phyloP scores from a whole-genome alignment of 1,284 basidiomycete genomes.

The Microbotryum intermedium region DNA sequence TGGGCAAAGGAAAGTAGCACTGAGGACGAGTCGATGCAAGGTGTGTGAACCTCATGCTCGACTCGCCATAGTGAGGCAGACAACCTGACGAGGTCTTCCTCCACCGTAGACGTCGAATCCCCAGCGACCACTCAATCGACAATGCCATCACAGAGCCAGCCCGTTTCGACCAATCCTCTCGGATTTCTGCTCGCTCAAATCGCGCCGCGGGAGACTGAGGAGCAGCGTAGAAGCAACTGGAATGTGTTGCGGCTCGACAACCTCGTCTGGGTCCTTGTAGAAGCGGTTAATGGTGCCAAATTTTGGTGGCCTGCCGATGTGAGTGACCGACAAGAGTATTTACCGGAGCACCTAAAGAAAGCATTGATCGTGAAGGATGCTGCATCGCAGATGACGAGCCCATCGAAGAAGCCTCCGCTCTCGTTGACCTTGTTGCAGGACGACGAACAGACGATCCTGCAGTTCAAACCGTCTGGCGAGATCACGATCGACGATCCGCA shows the following conservation, averaged over 20 bases:
- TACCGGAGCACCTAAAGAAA: too few species aligned
- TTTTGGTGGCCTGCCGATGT: conserved; percentile 24
- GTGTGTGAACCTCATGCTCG: too few species aligned
- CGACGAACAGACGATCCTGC: neutral
- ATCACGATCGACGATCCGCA: conserved; percentile 1
- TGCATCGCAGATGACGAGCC: conserved; percentile 1
- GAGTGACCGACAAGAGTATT: neutral
- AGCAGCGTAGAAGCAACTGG: conserved; percentile 12
- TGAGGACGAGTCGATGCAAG: too few species aligned
- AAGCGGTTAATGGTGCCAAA: neutral
- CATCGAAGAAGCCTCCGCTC: conserved; percentile 6
- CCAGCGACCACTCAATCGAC: too few species aligned
- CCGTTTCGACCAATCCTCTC: neutral
- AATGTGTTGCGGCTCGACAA: neutral
- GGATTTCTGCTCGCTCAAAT: conserved; percentile 3
- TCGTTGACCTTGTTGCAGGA: conserved; percentile 12
- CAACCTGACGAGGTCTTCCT: too few species aligned
- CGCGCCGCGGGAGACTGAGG: neutral
- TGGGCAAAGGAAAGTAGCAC: too few species aligned
- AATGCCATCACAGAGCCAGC: too few species aligned
- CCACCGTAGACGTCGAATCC: too few species aligned
- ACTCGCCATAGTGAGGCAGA: too few species aligned
- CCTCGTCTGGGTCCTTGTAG: conserved; percentile 13
- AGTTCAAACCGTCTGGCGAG: neutral
- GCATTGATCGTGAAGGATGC: neutral